phyloP scores from a whole-genome alignment of 495 filamentous ascomycete genomes.

The Cetradonia linearis region DNA sequence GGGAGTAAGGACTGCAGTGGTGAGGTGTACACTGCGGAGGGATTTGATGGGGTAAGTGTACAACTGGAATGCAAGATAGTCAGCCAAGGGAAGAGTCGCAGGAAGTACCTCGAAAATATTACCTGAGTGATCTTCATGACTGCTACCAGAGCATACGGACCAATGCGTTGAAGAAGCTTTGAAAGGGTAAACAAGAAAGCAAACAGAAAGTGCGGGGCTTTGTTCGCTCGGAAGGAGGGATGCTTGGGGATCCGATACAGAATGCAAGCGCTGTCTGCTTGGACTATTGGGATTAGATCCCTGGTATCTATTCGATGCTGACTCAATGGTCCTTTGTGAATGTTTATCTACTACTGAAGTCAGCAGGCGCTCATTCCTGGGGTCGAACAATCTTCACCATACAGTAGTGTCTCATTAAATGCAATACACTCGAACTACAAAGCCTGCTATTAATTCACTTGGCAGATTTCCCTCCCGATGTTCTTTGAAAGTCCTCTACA shows the following conservation, averaged over 20 bases:
- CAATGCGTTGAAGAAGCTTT: neutral
- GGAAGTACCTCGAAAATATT: slow-evolving; percentile 8
- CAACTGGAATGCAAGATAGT: slow-evolving; percentile 40
- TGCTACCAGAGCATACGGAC: neutral
- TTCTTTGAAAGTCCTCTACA: neutral
- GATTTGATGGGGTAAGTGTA: slow-evolving; percentile 88
- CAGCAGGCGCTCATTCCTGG: neutral
- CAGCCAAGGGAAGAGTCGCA: neutral
- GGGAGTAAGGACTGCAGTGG: slow-evolving; percentile 45
- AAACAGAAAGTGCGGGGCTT: neutral
- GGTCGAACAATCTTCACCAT: neutral
- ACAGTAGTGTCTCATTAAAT: neutral
- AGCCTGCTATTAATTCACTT: neutral
- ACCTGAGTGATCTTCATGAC: slow-evolving; percentile 40
- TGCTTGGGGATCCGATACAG: neutral
- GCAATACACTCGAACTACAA: neutral
- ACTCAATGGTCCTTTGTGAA: neutral
- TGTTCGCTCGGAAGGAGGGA: neutral
- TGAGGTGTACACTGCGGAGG: slow-evolving; percentile 53
- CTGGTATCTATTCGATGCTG: neutral
- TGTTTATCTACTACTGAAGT: neutral
- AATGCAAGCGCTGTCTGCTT: too few relatives aligned
- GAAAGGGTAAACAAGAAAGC: neutral
- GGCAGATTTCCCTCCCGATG: neutral
- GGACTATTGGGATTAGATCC: too few relatives aligned